Conservation (phyloP, 2,329 filamentous ascomycete species). For the Coniochaeta sp. region DNA sequence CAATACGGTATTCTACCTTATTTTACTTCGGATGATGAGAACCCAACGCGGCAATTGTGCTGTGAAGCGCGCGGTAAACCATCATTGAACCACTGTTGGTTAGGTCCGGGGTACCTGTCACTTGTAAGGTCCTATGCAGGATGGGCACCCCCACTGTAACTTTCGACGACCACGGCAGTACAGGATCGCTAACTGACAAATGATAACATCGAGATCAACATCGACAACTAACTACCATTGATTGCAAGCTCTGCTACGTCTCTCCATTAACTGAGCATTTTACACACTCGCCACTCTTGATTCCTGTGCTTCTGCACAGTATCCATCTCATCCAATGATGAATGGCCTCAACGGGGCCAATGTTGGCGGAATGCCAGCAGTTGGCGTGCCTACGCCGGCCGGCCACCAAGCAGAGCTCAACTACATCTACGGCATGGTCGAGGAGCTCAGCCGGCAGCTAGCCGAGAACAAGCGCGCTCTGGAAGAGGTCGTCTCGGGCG, state of each 20-base stretch:
- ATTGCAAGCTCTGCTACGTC: neutral
- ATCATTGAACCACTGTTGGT: neutral
- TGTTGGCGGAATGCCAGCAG: constrained; percentile 36
- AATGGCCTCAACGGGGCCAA: constrained; percentile 43
- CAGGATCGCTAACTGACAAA: too few relatives aligned
- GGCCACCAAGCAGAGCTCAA: constrained; percentile 62
- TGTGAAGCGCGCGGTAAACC: neutral
- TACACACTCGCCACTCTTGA: too few relatives aligned
- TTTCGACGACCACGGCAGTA: neutral
- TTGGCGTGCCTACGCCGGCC: constrained; percentile 53
- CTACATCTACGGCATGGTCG: constrained; percentile 61
- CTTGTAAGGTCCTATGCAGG: too few relatives aligned
- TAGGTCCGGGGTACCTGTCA: neutral
- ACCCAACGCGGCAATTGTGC: neutral
- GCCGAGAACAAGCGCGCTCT: constrained; percentile 54
- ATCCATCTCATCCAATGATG: constrained; percentile 21
- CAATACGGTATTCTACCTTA: too few relatives aligned
- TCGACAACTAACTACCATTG: neutral
- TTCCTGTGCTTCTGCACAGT: too few relatives aligned
- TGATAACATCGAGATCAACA: too few relatives aligned
- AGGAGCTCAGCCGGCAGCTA: constrained; percentile 56
- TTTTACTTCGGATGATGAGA: too few relatives aligned
- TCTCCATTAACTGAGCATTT: too few relatives aligned
- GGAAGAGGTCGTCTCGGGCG: constrained; percentile 56
- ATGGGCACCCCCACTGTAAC: neutral